Evolutionary conservation across 306 rosid species (phyloP), one percentile per base, ranked within the genome.

Genomic region (Trifolium fragiferum): DNA sequence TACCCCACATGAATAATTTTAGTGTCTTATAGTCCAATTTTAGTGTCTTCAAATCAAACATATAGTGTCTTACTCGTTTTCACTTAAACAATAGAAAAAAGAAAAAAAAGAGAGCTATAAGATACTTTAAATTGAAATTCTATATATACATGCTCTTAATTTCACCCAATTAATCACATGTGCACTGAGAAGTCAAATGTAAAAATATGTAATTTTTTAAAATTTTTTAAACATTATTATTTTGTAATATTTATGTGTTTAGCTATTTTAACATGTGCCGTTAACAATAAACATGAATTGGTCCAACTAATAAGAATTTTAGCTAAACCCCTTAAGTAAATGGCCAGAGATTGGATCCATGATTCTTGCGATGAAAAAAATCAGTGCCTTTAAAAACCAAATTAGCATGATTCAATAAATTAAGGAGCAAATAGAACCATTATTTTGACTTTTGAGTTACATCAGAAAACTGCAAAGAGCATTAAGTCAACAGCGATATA

Each of bases 401-500:
- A 0, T 3, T 27, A 27, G 3, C 32, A 4, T 27, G 4, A 27
- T 27, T 5, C 0, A 27, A 41, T 41, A 1, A 40, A 9, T 41
- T 2, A 49, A 6, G 9, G 19, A 6, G 10, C 16, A 55, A 55
- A 10, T 20, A 54, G 32, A 54, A 54, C 15, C n/a, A 20, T 54
- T 15, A 8, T 54, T 10, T 54, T 54, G 61, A 20, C 32, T 54
- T 54, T 55, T 55, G 61, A 55, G 33, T 55, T 10, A 21, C 8
- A 55, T 20, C 46, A 41, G 73, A 76, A 59, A 18, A 51, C 59
- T 68, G 81, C 44, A 65, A 74, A 66, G 73, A 18, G n/a, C 75
- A 82, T 59, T 70, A 79, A 82, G 83, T 82, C 84, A 79, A 85
- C 82, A 83, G 59, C 50, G n/a, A 76, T 81, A 82, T 76, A 84